Conservation (phyloP, 805 yeast genomes). For the Yarrowia bubula region DNA sequence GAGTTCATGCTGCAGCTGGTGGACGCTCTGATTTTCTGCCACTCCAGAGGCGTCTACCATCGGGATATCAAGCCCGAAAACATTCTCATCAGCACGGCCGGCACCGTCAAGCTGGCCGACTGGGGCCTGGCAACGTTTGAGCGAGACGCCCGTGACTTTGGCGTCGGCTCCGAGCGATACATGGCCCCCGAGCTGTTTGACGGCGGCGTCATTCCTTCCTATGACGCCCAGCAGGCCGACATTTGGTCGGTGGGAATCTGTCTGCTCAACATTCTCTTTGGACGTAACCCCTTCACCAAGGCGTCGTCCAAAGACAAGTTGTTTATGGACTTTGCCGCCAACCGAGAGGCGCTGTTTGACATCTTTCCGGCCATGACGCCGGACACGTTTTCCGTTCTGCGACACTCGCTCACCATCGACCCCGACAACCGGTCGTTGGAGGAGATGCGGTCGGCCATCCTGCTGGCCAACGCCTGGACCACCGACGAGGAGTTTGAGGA, state of each 20-base stretch:
- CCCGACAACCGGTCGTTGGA: constrained; percentile 76
- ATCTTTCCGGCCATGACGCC: constrained; percentile 85
- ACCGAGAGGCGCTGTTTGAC: constrained; percentile 87
- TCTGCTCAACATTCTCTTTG: constrained; percentile 79
- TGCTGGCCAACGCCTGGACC: constrained; percentile 64
- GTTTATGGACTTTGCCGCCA: constrained; percentile 79
- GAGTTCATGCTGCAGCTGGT: constrained; percentile 71
- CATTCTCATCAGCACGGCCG: constrained; percentile 63
- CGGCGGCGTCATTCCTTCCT: constrained; percentile 43
- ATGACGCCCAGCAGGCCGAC: constrained; percentile 79
- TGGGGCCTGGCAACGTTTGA: constrained; percentile 81
- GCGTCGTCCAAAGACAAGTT: constrained; percentile 80
- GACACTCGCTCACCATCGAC: constrained; percentile 76
- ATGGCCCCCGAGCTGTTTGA: constrained; percentile 95
- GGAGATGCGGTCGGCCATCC: constrained; percentile 59
- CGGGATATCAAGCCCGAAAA: constrained; percentile 97
- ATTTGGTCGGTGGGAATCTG: constrained; percentile 89
- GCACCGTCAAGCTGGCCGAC: constrained; percentile 68
- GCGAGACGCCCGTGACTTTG: constrained; percentile 64
- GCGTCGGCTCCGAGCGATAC: constrained; percentile 84
- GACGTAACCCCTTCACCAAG: constrained; percentile 78
- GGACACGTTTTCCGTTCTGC: constrained; percentile 80
- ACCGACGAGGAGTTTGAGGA: constrained; percentile 70
- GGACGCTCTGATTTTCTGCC: constrained; percentile 75
- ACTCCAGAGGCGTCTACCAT: constrained; percentile 78